Percentiles rank a stretch among this genome's conserved stretches.
phyloP scores from a whole-genome alignment of 129 eudicot genomes.

The Solidago caesia region DNA sequence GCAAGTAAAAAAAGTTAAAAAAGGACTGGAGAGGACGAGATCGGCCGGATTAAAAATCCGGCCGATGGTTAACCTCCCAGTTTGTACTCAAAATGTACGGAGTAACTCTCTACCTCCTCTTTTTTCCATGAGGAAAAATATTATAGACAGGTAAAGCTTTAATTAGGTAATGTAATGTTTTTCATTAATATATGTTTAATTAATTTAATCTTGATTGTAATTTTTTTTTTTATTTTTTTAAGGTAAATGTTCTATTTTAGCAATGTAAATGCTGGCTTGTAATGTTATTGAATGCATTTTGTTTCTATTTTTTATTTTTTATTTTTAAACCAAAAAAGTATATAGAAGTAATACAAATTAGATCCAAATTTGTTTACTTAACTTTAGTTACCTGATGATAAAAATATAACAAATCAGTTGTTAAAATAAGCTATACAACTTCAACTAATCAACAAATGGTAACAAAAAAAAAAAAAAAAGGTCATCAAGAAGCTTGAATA shows the following conservation, averaged over 20 bases:
- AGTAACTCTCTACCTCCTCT: slow-evolving; percentile 68
- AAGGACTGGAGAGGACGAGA: slow-evolving; percentile 77
- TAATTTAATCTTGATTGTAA: slow-evolving; percentile 19
- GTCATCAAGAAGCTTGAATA: slow-evolving; percentile 17
- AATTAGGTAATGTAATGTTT: not conserved
- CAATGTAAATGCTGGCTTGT: slow-evolving; percentile 30
- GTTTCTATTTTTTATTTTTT: not conserved
- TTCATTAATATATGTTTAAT: slow-evolving; percentile 23
- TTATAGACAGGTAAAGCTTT: slow-evolving; percentile 45
- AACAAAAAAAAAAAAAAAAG: slow-evolving; percentile 11
- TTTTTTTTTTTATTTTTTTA: slow-evolving; percentile 12
- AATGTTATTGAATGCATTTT: slow-evolving; percentile 22
- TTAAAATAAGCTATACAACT: not conserved
- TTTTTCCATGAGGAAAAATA: slow-evolving; percentile 59
- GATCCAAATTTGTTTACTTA: slow-evolving; percentile 14
- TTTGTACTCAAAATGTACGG: slow-evolving; percentile 52
- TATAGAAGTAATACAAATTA: not conserved
- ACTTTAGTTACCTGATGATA: slow-evolving; percentile 3
- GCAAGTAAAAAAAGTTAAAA: slow-evolving; percentile 47
- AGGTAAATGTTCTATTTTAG: slow-evolving; percentile 8
- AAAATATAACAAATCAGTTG: slow-evolving; percentile 7
- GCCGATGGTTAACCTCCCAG: slow-evolving; percentile 76
- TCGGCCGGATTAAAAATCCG: slow-evolving; percentile 66
- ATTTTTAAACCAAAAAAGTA: not conserved
- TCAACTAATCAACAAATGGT: slow-evolving; percentile 23